Percentiles rank a stretch among this genome's conserved stretches.
Evolutionary conservation across 805 yeast species (phyloP).

Genomic region (Candida ficus): DNA sequence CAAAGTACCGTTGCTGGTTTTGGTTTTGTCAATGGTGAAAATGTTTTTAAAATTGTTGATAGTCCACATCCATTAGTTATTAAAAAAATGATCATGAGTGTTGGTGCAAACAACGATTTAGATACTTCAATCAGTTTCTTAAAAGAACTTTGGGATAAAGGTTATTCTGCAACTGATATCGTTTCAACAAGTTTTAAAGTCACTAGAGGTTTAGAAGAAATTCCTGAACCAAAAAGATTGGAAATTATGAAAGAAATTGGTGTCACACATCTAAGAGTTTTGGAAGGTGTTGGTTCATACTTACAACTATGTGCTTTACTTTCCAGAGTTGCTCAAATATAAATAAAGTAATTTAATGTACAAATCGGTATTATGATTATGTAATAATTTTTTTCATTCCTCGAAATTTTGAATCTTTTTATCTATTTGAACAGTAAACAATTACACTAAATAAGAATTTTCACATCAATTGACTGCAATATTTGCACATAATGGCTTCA

Average conservation of each 20-base stretch:
- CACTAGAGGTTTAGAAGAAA: conserved; percentile 64
- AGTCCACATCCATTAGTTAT: conserved; percentile 92
- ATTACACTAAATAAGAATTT: no score
- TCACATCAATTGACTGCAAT: no score
- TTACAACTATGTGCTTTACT: conserved; percentile 82
- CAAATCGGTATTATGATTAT: no score
- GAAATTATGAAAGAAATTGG: conserved; percentile 86
- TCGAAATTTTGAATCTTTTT: no score
- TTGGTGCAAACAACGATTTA: conserved; percentile 39
- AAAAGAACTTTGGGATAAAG: conserved; percentile 75
- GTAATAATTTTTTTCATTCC: no score
- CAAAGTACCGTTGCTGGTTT: conserved; percentile 95
- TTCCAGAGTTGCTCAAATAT: conserved; percentile 39
- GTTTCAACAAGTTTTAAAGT: conserved; percentile 89
- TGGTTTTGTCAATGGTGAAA: conserved; percentile 83
- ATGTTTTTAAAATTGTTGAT: conserved; percentile 93
- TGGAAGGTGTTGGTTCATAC: conserved; percentile 89
- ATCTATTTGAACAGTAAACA: no score
- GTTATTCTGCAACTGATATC: conserved; percentile 90
- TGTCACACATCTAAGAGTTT: conserved; percentile 81
- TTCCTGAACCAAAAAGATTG: conserved; percentile 64
- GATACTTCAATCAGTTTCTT: conserved; percentile 64
- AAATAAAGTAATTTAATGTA: not conserved
- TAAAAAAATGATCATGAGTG: conserved; percentile 57
- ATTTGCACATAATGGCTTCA: no score